Percentiles rank a stretch among this genome's conserved stretches.
These are phyloP conservation scores for Solanum peruvianum DNA, from an alignment of 257 asterid genomes.

Conservation along the genomic window DNA sequence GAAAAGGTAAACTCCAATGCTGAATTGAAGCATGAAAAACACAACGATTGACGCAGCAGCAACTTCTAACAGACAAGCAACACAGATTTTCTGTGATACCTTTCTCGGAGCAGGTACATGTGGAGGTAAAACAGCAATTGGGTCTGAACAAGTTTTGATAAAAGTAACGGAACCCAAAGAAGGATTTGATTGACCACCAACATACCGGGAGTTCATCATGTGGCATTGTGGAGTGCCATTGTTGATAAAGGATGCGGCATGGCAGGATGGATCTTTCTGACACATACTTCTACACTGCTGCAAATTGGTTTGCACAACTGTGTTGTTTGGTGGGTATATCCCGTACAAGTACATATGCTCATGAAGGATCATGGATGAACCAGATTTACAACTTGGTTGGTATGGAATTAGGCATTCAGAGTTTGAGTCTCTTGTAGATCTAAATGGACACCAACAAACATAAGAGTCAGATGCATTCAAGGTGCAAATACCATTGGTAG, in stretches of 20 bases:
- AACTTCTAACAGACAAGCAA: slow-evolving; percentile 21
- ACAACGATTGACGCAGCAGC: slow-evolving; percentile 3
- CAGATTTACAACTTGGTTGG: slow-evolving; percentile 16
- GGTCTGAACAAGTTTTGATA: slow-evolving; percentile 26
- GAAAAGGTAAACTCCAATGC: slow-evolving; percentile 8
- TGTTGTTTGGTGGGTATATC: slow-evolving; percentile 25
- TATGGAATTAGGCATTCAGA: slow-evolving; percentile 25
- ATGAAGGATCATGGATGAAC: slow-evolving; percentile 11
- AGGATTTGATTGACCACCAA: slow-evolving; percentile 24
- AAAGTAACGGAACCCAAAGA: slow-evolving; percentile 20
- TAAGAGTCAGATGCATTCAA: slow-evolving; percentile 13
- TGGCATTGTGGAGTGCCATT: slow-evolving; percentile 19
- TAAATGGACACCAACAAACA: slow-evolving; percentile 26
- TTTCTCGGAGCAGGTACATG: not conserved
- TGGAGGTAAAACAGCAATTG: slow-evolving; percentile 19
- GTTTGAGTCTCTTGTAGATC: slow-evolving; percentile 2
- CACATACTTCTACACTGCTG: slow-evolving; percentile 16
- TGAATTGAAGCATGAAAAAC: slow-evolving; percentile 17
- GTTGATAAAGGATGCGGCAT: slow-evolving; percentile 27
- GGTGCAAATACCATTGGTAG: slow-evolving; percentile 20
- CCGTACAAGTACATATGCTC: slow-evolving; percentile 25
- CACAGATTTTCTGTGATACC: slow-evolving; percentile 3
- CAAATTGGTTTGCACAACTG: slow-evolving; percentile 7
- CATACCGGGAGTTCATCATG: slow-evolving; percentile 17
- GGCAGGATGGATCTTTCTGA: slow-evolving; percentile 22